phyloP scores from a whole-genome alignment of 768 basidiomycete species.

The Chalciporus chontae region DNA sequence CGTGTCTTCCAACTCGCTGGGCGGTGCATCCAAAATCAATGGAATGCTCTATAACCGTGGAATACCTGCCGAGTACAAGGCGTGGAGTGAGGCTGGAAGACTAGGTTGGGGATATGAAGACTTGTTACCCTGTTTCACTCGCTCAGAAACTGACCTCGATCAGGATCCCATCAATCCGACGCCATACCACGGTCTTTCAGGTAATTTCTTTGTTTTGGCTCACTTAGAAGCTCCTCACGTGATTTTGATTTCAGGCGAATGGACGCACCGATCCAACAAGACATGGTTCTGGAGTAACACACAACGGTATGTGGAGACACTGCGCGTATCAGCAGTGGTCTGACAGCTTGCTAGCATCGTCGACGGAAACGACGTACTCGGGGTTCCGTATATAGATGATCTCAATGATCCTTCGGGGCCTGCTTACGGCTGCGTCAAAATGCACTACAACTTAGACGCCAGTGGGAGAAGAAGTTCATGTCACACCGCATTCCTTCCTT shows the following conservation, averaged over 20 bases:
- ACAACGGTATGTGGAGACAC: not conserved
- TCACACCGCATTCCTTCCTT: conserved; percentile 14
- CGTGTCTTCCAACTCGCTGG: conserved; percentile 31
- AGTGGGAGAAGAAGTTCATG: conserved; percentile 13
- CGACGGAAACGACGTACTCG: too few relatives aligned
- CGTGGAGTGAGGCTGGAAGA: conserved; percentile 28
- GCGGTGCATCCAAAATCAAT: conserved; percentile 47
- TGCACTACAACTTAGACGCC: conserved; percentile 1
- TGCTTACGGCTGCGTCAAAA: conserved; percentile 2
- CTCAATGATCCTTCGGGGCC: not conserved
- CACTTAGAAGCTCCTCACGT: too few relatives aligned
- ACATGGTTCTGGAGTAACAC: not conserved
- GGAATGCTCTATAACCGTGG: conserved; percentile 34
- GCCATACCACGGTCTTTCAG: not conserved
- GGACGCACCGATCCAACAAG: not conserved
- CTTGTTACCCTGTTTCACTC: conserved; percentile 32
- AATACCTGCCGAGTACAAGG: conserved; percentile 30
- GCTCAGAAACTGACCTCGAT: conserved; percentile 25
- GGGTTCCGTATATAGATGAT: too few relatives aligned
- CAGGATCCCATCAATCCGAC: not conserved
- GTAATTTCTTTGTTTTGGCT: not conserved
- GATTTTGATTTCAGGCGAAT: not conserved
- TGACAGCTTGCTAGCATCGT: too few relatives aligned
- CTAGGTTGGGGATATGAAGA: conserved; percentile 36
- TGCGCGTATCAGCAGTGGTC: too few relatives aligned